Evolutionary conservation across 2,329 filamentous ascomycete genomes (phyloP), one percentile per base, ranked within the genome.

Genomic region (Aschersonia sp.): DNA sequence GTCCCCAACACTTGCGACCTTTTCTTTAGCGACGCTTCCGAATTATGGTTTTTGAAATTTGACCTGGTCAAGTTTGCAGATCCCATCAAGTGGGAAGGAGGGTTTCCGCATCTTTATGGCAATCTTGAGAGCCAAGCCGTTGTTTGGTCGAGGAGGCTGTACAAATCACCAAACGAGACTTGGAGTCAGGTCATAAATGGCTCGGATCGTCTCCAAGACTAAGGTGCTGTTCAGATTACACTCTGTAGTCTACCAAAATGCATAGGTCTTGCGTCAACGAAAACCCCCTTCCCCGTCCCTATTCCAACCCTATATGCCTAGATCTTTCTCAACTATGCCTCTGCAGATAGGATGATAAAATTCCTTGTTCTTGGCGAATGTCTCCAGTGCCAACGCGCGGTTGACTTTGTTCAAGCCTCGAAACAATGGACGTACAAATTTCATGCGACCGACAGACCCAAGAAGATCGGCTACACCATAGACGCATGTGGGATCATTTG

Each of bases 341-440:
- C 79, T 78, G 63, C 89, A 96, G 56, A 97, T 96, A 2, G 92
- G 92, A 61, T 97, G 91, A 62, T 97, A 98, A 61, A 97, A 97
- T 52, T 89, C 82, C 65, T 77, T 85, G 63, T 95, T 84, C 74
- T 84, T 84, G 67, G 85, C 77, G 66, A 95, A 96, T 0, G 89
- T 94, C 61, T 80, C 71, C 47, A 91, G 65, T 0, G 92, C 91
- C 58, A 94, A 65, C 30, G 80, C 69, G 44, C 78, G 72, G 66
- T 96, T 83, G 40, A 85, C 78, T 62, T 81, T 80, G 58, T 84
- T 82, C 55, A 98, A 68, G 45, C 78, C 75, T 51, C 84, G 76
- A 68, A 84, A 96, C 59, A 97, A 67, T 29, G 91, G 88, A 45
- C 91, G 74, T 50, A 97, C 91, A 65, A 91, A 97, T 75, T 97